Base-by-base conservation (phyloP, 768 basidiomycete species). In the Flagelloscypha sp. region DNA sequence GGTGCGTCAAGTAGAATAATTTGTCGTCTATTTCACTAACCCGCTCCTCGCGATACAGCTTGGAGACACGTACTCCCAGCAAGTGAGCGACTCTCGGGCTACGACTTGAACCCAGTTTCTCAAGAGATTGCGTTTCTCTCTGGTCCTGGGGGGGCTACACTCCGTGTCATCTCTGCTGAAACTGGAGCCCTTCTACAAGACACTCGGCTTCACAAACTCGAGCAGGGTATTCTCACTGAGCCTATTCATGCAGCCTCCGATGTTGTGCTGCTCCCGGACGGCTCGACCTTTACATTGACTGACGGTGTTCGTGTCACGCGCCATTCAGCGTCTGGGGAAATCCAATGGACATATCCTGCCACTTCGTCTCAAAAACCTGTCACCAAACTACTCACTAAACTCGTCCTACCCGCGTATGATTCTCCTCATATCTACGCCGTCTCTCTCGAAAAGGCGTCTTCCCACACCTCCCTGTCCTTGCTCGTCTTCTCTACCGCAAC, bases 1-100 rank as follows among this genome's bases (percentile, higher is more conserved):
- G 77, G 90, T 90, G 53, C 43, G 75, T 55, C 13, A 15, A 16
- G 35, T 37, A 22, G 6, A 12, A 23, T 6, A 12, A 24, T 23
- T 30, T 18, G 24, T 15, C 9, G 24, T 30, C 9, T 6, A 35
- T 32, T n/a, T n/a, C 33, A 38, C 30, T n/a, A 30, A 15, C 24
- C 43, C 38, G 24, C 33, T 35, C 19, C 36, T 16, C 37, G 36
- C 46, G 42, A 31, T 33, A 29, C 45, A 88, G 87, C 66, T 13
- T 95, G 92, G 92, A 70, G 92, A 56, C 72, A 84, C 56, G 56
- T 83, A 37, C 80, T 79, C 45, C 79, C 82, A n/a, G 49, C 68
- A 2, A 65, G 70, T 19, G 90, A 95, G 46, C 61, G 65, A 25
- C 25, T 32, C 17, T 42, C 17, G 27, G 24, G 13, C 36, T 28